Evolutionary conservation across 73 alveolate species (phyloP).

Genomic region (Blepharisma japonicum): DNA sequence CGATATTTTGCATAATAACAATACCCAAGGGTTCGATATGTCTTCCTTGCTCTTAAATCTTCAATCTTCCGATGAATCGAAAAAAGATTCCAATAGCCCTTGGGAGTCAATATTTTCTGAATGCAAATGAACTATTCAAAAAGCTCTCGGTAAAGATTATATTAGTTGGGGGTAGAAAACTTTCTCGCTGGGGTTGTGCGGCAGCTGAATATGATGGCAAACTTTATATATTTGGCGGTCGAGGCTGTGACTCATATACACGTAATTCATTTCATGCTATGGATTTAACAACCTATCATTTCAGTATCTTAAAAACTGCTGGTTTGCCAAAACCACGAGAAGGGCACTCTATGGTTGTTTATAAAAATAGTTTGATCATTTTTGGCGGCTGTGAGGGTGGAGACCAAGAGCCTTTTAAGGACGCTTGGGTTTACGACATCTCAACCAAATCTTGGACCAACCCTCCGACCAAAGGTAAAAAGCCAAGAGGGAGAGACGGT

Average conservation of each 20-base stretch:
- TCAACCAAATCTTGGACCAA: too few relatives aligned
- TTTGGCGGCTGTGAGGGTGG: constrained; percentile 7
- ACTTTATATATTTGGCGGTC: neutral
- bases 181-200: constrained; percentile 11
- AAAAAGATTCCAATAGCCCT: neutral
- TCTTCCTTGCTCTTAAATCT: neutral
- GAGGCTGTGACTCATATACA: neutral
- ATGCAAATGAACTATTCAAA: neutral
- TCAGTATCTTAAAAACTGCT: neutral
- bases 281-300: neutral
- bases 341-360: neutral
- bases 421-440: too few relatives aligned
- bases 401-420: too few relatives aligned
- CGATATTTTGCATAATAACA: neutral
- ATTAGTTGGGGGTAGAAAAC: neutral
- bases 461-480: neutral
- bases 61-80: neutral
- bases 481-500: neutral
- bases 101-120: neutral
- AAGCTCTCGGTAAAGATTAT: neutral
- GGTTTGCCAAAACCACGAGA: neutral
- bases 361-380: neutral
- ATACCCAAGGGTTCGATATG: neutral
- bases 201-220: neutral
- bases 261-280: neutral